Evolutionary conservation across 1,284 basidiomycete genomes (phyloP).

Genomic region (Ustilago bromivora): DNA sequence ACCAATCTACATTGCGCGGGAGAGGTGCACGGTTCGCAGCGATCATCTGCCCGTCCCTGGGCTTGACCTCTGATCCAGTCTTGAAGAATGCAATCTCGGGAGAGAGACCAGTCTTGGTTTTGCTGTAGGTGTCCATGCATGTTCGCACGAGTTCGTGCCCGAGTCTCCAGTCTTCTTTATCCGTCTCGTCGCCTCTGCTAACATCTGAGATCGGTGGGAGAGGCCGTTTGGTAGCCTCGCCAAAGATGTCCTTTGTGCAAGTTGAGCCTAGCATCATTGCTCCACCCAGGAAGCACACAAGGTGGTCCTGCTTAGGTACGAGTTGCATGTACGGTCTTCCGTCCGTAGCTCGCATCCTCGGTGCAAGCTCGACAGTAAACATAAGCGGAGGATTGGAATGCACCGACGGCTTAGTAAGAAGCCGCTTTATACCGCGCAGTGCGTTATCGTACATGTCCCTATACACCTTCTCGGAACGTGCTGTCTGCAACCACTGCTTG

Average conservation of each 20-base stretch:
- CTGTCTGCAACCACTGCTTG: constrained; percentile 73
- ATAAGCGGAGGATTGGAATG: constrained; percentile 72
- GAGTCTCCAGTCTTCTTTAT: constrained; percentile 81
- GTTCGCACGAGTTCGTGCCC: constrained; percentile 86
- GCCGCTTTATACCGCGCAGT: constrained; percentile 82
- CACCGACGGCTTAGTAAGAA: constrained; percentile 75
- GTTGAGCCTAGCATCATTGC: constrained; percentile 86
- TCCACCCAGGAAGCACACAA: constrained; percentile 94
- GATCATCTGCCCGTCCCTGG: constrained; percentile 26
- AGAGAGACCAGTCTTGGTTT: constrained; percentile 78
- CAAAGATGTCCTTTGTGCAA: constrained; percentile 34
- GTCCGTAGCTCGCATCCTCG: constrained; percentile 9
- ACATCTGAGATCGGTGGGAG: constrained; percentile 69
- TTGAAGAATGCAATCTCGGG: constrained; percentile 70
- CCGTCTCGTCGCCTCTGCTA: constrained; percentile 74
- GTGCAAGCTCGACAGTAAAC: constrained; percentile 82
- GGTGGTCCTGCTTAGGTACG: constrained; percentile 90
- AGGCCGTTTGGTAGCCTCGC: constrained; percentile 19
- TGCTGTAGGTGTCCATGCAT: constrained; percentile 84
- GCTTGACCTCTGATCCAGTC: constrained; percentile 34
- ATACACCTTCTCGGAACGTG: constrained; percentile 81
- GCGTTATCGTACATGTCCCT: constrained; percentile 87
- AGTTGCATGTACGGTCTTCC: constrained; percentile 67
- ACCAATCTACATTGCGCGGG: constrained; percentile 59
- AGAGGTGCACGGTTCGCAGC: constrained; percentile 26